Conservation (phyloP, 2,329 filamentous ascomycete genomes). For the Aspergillus sclerotialis region DNA sequence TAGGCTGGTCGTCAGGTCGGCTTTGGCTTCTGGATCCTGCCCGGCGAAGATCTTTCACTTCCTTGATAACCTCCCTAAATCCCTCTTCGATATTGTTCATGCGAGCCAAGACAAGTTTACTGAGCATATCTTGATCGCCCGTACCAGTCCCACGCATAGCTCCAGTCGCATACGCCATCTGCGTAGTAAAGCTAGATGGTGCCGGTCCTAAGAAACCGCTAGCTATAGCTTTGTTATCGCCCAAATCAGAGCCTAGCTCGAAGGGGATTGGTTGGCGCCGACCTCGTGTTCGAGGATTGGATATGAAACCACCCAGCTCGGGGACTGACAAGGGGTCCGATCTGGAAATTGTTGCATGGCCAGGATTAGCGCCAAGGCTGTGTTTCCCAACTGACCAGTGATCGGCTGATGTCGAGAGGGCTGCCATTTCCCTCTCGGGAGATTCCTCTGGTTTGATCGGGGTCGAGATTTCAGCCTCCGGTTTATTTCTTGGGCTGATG, state of each 20-base stretch:
- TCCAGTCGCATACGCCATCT: conserved; percentile 67
- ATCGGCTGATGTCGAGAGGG: conserved; percentile 28
- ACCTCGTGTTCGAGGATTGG: conserved; percentile 29
- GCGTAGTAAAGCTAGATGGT: conserved; percentile 71
- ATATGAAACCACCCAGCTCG: conserved; percentile 48
- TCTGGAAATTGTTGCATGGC: conserved; percentile 50
- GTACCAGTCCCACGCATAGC: conserved; percentile 43
- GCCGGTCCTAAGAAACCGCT: conserved; percentile 58
- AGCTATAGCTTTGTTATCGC: conserved; percentile 54
- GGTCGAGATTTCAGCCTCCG: conserved; percentile 24
- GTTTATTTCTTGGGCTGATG: conserved; percentile 35
- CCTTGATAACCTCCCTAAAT: conserved; percentile 76
- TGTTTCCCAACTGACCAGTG: conserved; percentile 40
- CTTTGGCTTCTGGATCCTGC: conserved; percentile 27
- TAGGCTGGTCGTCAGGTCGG: conserved; percentile 13
- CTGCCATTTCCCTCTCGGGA: conserved; percentile 28
- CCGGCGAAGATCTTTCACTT: conserved; percentile 60
- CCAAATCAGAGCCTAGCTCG: conserved; percentile 67
- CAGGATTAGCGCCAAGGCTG: conserved; percentile 31
- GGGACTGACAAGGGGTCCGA: conserved; percentile 50
- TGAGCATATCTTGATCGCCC: conserved; percentile 64
- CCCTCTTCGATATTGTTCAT: conserved; percentile 94
- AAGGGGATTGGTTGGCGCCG: conserved; percentile 60
- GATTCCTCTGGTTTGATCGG: conserved; percentile 18
- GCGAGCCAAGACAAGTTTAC: conserved; percentile 72